Percentiles rank a stretch among this genome's conserved stretches.
phyloP scores from a whole-genome alignment of 768 basidiomycete species.

The Phaffia australis region DNA sequence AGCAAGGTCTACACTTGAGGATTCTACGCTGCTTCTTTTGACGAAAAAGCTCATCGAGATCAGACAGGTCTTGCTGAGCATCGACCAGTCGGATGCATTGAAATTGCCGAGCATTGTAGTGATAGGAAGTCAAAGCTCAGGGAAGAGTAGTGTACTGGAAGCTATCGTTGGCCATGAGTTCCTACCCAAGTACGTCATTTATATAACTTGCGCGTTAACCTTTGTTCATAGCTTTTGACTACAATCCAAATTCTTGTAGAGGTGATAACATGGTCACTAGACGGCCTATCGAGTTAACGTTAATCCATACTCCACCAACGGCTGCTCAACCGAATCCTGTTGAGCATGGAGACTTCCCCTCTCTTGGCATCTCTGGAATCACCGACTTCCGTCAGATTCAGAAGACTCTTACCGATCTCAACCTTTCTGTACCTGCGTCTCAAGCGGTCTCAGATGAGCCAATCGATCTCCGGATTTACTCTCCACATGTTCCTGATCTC shows the following conservation, averaged over 20 bases:
- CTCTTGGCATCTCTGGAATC: conserved; percentile 76
- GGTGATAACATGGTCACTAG: conserved; percentile 99
- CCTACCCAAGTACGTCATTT: conserved; percentile 74
- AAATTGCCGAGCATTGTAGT: conserved; percentile 97
- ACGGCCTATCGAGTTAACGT: conserved; percentile 91
- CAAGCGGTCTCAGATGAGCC: conserved; percentile 89
- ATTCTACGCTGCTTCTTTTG: conserved; percentile 60
- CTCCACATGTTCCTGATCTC: conserved; percentile 88
- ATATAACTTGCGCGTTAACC: neutral
- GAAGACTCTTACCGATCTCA: conserved; percentile 83
- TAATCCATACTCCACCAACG: conserved; percentile 72
- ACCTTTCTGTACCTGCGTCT: conserved; percentile 77
- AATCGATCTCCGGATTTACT: conserved; percentile 93
- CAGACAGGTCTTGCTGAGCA: conserved; percentile 81
- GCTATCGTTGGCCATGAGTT: conserved; percentile 97
- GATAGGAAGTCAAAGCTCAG: conserved; percentile 94
- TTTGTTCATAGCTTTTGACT: neutral
- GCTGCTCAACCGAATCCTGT: conserved; percentile 46
- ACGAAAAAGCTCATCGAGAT: conserved; percentile 95
- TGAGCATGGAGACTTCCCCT: conserved; percentile 92
- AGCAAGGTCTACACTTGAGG: conserved; percentile 3
- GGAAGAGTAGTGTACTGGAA: conserved; percentile 94
- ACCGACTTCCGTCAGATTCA: conserved; percentile 87
- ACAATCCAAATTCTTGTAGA: conserved; percentile 42
- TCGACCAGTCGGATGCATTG: conserved; percentile 87